Percentiles rank a stretch among this genome's conserved stretches.
These are phyloP conservation scores for Fusarium metavorans DNA, from an alignment of 2,329 filamentous ascomycete species.

Conservation along the genomic window DNA sequence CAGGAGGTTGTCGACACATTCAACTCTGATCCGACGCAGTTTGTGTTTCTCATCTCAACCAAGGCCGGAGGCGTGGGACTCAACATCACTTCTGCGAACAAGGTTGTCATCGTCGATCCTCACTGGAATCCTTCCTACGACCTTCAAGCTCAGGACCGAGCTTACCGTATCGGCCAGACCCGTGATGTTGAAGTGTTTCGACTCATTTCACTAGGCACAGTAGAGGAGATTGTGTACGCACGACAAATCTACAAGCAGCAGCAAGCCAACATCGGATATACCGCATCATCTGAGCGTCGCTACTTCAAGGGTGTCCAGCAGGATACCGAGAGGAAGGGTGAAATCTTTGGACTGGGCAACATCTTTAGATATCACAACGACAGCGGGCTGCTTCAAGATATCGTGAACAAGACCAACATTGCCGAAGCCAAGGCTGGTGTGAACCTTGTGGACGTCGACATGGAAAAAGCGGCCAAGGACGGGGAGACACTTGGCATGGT, in stretches of 20 bases:
- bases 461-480: conserved; percentile 70
- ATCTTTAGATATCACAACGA: conserved; percentile 85
- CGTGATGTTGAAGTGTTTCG: conserved; percentile 96
- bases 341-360: conserved; percentile 92
- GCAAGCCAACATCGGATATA: conserved; percentile 97
- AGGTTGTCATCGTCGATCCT: conserved; percentile 96
- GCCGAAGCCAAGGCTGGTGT: conserved; percentile 92
- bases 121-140: conserved; percentile 98
- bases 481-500: conserved; percentile 58
- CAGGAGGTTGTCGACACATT: conserved; percentile 88
- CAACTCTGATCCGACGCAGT: conserved; percentile 87
- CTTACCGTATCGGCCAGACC: conserved; percentile 93
- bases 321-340: conserved; percentile 83
- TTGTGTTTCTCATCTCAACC: conserved; percentile 96
- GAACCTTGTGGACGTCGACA: conserved; percentile 80
- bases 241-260: conserved; percentile 99
- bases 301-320: conserved; percentile 97
- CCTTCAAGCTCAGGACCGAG: conserved; percentile 94
- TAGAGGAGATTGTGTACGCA: conserved; percentile 97
- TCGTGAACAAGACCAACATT: conserved; percentile 98
- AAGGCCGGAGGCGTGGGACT: conserved; percentile 92
- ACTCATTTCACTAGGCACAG: conserved; percentile 88
- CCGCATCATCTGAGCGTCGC: conserved; percentile 87
- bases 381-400: conserved; percentile 87
- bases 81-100: conserved; percentile 98